These are phyloP conservation scores for Metschnikowia corniflorae DNA, from an alignment of 805 yeast genomes.

Conservation along the genomic window DNA sequence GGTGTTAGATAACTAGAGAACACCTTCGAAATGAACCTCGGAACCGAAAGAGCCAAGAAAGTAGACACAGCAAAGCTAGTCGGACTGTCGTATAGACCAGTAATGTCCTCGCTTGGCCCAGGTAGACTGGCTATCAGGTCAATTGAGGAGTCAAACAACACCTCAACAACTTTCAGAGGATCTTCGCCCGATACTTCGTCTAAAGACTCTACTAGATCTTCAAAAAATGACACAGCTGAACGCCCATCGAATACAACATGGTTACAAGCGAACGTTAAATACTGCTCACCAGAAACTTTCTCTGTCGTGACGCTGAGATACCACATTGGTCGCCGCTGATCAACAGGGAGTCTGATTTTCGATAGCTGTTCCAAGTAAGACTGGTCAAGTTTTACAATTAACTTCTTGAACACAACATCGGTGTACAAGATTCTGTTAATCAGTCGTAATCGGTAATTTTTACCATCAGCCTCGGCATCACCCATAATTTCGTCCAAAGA, in stretches of 20 bases:
- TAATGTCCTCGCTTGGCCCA: slow-evolving; percentile 3
- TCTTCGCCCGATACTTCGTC: not conserved
- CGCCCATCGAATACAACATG: slow-evolving; percentile 16
- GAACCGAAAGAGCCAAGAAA: slow-evolving; percentile 1
- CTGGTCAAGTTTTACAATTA: slow-evolving; percentile 4
- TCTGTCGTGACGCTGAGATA: slow-evolving; percentile 3
- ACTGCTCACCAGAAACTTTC: slow-evolving; percentile 1
- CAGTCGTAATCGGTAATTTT: slow-evolving; percentile 8
- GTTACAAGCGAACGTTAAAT: slow-evolving; percentile 12
- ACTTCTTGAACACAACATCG: slow-evolving; percentile 8
- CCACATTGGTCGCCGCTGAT: slow-evolving; percentile 11
- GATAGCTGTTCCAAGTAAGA: slow-evolving; percentile 3
- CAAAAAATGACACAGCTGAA: slow-evolving; percentile 10
- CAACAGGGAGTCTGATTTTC: slow-evolving; percentile 6
- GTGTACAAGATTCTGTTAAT: slow-evolving; percentile 6
- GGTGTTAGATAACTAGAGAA: slow-evolving; percentile 1
- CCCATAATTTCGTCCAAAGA: not conserved
- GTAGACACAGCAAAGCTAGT: slow-evolving; percentile 1
- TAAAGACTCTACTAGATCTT: slow-evolving; percentile 8
- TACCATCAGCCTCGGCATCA: slow-evolving; percentile 7
- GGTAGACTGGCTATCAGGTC: slow-evolving; percentile 3
- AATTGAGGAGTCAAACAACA: slow-evolving; percentile 4
- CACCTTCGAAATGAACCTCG: slow-evolving; percentile 3
- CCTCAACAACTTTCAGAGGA: not conserved
- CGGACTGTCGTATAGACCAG: slow-evolving; percentile 6